A percentile compares a stretch with the other conserved stretches of the same genome.
Conservation (phyloP, 2,329 filamentous ascomycete species). For the Grosmannia huntii region DNA sequence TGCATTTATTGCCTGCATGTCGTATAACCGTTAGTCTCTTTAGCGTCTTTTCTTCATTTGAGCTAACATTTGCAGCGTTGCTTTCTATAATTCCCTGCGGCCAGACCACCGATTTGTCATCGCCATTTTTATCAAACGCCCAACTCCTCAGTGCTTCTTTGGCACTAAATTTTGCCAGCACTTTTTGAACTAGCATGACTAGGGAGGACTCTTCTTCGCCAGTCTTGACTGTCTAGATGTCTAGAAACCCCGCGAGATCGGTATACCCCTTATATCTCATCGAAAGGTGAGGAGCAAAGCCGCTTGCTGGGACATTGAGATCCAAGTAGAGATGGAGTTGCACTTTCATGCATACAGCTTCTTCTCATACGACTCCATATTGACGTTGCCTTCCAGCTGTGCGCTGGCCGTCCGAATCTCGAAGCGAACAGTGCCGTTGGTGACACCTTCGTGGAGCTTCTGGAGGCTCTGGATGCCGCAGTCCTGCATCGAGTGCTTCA, state of each 20-base stretch:
- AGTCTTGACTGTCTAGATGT: background rate
- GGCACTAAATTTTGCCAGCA: background rate
- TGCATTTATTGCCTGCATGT: no score
- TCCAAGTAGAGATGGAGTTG: no score
- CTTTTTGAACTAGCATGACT: background rate
- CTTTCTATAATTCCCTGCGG: background rate
- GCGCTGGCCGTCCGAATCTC: constrained; percentile 90
- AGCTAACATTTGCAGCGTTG: background rate
- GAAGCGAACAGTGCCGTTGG: constrained; percentile 68
- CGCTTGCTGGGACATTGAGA: background rate
- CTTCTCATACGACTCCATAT: constrained; percentile 99
- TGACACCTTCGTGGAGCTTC: constrained; percentile 64
- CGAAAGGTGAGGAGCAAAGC: background rate
- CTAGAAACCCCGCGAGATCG: background rate
- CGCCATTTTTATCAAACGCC: background rate
- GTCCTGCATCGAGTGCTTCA: constrained; percentile 97
- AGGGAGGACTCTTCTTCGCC: background rate
- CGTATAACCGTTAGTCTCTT: background rate
- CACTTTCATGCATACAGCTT: constrained; percentile 76
- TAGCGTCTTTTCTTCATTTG: background rate
- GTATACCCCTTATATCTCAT: no score
- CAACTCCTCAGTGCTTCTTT: background rate
- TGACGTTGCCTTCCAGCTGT: constrained; percentile 91
- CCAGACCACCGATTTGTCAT: background rate
- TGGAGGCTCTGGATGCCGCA: constrained; percentile 72